Conservation (phyloP, 805 yeast genomes). For the Metschnikowia peoriensis region DNA sequence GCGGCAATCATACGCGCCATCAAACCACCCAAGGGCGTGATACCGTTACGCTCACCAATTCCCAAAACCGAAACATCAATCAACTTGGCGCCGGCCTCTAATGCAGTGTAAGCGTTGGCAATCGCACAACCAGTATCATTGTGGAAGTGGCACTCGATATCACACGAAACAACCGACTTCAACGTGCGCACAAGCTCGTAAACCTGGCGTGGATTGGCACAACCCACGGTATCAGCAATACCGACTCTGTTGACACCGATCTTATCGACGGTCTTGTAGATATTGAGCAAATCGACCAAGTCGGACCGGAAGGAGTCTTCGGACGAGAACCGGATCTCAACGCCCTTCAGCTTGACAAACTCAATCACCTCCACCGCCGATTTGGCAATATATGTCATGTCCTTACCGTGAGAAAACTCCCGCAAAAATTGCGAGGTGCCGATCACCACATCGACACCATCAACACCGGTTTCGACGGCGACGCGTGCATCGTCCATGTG, state of each 20-base stretch:
- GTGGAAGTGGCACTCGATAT: constrained; percentile 98
- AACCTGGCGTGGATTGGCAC: constrained; percentile 99
- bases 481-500: constrained; percentile 98
- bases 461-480: constrained; percentile 98
- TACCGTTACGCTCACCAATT: constrained; percentile 98
- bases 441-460: constrained; percentile 97
- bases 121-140: constrained; percentile 99
- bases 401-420: constrained; percentile 96
- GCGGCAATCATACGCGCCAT: constrained; percentile 99
- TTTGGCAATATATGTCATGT: constrained; percentile 96
- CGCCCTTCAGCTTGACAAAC: constrained; percentile 93
- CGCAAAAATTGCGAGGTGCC: constrained; percentile 96
- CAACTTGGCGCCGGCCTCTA: constrained; percentile 95
- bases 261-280: constrained; percentile 93
- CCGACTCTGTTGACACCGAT: constrained; percentile 98
- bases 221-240: constrained; percentile 98
- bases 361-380: constrained; percentile 95
- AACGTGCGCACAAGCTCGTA: constrained; percentile 94
- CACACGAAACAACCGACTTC: constrained; percentile 91
- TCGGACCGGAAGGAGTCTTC: constrained; percentile 98
- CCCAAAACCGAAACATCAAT: constrained; percentile 96
- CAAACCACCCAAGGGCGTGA: constrained; percentile 94
- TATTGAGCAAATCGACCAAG: constrained; percentile 90
- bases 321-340: constrained; percentile 93
- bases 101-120: constrained; percentile 96